Evolutionary conservation across 352 stramenopile species (phyloP), one percentile per base, ranked within the genome.

Genomic region (Phytophthora pistaciae): DNA sequence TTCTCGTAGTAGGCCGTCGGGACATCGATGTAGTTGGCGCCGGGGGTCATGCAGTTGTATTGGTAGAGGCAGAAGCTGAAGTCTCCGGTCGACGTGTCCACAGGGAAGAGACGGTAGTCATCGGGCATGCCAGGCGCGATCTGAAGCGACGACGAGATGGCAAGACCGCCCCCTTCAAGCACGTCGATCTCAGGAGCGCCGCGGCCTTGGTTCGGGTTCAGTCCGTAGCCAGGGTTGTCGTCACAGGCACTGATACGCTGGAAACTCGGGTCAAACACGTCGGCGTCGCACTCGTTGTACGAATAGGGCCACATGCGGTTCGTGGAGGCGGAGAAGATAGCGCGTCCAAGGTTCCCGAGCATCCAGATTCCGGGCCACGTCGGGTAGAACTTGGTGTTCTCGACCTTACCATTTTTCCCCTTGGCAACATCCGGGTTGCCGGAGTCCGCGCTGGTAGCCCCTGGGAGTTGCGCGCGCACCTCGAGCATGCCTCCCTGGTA

Each of bases 401-500:
- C 21, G 1, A 81, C 68, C 16, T 63, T 72, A 1, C 23, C 63
- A 5, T 48, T 62, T 0, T 59, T 80, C 25, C 89, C 72, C 7
- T 56, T 31, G 11, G 71, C 69, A 11, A 86, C 14, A 48, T 90
- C 80, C 0, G 77, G 83, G 36, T 90, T 86, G 0, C 70, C 60
- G 2, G 85, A 84, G 0, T 64, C 74, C 16, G 62, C 31, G 0
- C 82, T 78, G 0, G 87, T 73, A 27, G 94, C 88, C 14, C 94
- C 96, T 1, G 93, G 95, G 6, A 98, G 81, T 53, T 97, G 87
- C 4, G 86, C 85, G 11, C 82, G 74, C 3, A 98, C 90, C 74
- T 99, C 96, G 0, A 99, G 67, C 27, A 98, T 63, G 79, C 94
- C 94, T 9, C 94, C 94, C 40, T 96, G 95, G 66, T 95, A 97